Base-by-base conservation (phyloP, 2,329 filamentous ascomycete genomes). In the Colletotrichum phormii region DNA sequence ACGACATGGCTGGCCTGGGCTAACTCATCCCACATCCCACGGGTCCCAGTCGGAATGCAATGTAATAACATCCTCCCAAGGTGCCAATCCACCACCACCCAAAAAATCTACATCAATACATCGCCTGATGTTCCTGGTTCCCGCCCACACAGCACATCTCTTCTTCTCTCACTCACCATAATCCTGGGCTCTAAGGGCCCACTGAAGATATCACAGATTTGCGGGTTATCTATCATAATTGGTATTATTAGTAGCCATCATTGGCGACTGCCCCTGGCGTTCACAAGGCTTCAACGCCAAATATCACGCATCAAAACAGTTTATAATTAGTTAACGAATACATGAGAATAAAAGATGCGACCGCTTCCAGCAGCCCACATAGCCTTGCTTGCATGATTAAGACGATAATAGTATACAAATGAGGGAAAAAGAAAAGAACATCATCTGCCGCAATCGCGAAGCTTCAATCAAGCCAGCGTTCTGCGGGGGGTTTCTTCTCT, bases 401-500 rank as follows among this genome's bases (percentile, higher is more conserved):
- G 57, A 71, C 66, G 55, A 61, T 65, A 60, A 60, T 73, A 73
- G 55, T 58, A 35, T 69, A 69, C 65, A 72, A 60, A 51, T 51
- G 54, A 26, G 33, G 69, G 18, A 49, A 49, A 69, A 64, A 58
- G 37, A 59, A 26, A 59, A 70, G 37, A 42, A 42, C 37, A 11
- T 18, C 62, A 57, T 64, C 33, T 26, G 35, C 57, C 37, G 15
- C 37, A 13, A 49, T 49, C 42, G 71, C 60, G 46, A 13, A 60
- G 71, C 71, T 51, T 73, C 66, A 61, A 71, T 73, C 66, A 61
- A 71, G 71, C 67, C 61, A 42, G 63, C 35, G 51, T 46, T 29
- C 12, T 29, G 33, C 29, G 64, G 31, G 35, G 33, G 12, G 13
- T 33, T 55, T 31, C 22, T 58, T 46, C 37, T 18, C 24, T 18